Percentiles rank a stretch among this genome's conserved stretches.
Conservation (phyloP, 2,329 filamentous ascomycete species). For the Penicillium sp. region DNA sequence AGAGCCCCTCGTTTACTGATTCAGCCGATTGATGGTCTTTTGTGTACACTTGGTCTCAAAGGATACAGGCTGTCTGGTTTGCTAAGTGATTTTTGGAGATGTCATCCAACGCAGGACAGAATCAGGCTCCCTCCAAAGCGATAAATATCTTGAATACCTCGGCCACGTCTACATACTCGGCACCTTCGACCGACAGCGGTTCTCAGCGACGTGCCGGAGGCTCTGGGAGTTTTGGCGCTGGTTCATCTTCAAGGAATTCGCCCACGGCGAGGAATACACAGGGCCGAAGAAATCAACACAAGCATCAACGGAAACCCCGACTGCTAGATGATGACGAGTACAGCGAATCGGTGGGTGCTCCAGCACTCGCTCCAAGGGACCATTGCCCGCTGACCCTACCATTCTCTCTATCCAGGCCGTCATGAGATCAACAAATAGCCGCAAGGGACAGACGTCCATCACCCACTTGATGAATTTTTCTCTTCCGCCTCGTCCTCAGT, state of each 20-base stretch:
- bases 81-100: constrained; percentile 26
- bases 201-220: constrained; percentile 40
- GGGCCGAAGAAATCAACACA: constrained; percentile 72
- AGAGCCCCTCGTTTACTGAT: constrained; percentile 2
- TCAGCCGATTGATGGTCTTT: constrained; percentile 9
- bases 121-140: constrained; percentile 37
- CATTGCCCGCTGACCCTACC: constrained; percentile 11
- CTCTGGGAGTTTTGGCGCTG: constrained; percentile 40
- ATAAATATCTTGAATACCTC: constrained; percentile 34
- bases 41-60: not conserved
- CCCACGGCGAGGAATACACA: constrained; percentile 63
- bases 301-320: constrained; percentile 68
- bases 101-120: constrained; percentile 40
- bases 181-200: constrained; percentile 31
- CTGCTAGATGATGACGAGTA: constrained; percentile 79
- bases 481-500: constrained; percentile 65
- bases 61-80: too few relatives aligned
- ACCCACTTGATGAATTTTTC: constrained; percentile 94
- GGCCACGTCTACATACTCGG: constrained; percentile 28
- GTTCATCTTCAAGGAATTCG: constrained; percentile 34
- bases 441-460: constrained; percentile 92
- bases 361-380: not conserved
- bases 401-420: constrained; percentile 44
- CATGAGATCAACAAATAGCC: constrained; percentile 61
- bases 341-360: constrained; percentile 65